phyloP scores from a whole-genome alignment of 225 moss, liverwort and hornwort species.

The Bryoerythrophyllum caledonicum region DNA sequence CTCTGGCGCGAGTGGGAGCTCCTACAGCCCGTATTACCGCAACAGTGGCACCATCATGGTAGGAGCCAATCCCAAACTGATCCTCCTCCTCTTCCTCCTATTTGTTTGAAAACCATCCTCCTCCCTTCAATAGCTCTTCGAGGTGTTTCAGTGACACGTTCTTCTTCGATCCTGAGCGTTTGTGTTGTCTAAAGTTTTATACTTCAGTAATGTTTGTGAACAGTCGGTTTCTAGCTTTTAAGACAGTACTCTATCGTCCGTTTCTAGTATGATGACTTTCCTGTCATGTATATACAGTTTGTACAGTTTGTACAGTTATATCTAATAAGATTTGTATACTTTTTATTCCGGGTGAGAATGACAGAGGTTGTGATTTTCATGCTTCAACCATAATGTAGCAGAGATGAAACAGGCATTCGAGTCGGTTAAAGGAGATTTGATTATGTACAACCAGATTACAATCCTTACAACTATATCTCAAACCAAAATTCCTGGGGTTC shows the following conservation, averaged over 20 bases:
- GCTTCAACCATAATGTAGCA: neutral
- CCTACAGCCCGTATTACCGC: conserved; percentile 8
- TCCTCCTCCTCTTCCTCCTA: neutral
- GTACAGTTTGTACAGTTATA: neutral
- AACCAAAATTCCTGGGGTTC: neutral
- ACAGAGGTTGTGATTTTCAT: neutral
- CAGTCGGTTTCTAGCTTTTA: neutral
- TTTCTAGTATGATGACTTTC: neutral
- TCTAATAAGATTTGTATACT: no score
- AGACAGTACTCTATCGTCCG: neutral
- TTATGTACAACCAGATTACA: conserved; percentile 10
- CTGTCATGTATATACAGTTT: conserved; percentile 1
- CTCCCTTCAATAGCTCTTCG: neutral
- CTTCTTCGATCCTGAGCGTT: neutral
- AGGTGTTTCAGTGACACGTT: conserved; percentile 8
- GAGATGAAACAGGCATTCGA: neutral
- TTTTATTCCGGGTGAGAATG: neutral
- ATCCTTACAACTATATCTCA: neutral
- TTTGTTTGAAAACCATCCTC: neutral
- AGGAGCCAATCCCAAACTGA: no score
- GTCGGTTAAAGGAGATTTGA: neutral
- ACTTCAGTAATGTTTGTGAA: neutral
- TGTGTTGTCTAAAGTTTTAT: neutral
- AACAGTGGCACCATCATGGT: neutral
- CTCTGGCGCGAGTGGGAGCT: neutral